phyloP scores from a whole-genome alignment of 2,329 filamentous ascomycete genomes.

The Pseudodiploospora longispora region DNA sequence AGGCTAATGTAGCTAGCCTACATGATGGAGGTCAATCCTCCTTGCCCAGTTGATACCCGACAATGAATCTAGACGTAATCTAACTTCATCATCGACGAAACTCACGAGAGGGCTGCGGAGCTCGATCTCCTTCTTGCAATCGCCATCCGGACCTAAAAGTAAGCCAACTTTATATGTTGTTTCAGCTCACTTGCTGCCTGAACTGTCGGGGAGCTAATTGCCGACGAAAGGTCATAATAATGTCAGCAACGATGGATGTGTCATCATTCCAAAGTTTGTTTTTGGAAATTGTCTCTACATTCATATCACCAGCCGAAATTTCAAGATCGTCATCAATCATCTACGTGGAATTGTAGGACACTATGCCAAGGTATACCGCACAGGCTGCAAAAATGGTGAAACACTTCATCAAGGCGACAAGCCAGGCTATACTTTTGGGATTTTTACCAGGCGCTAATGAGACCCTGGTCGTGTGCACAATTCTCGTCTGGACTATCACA shows the following conservation, averaged over 20 bases:
- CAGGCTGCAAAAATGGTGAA: constrained; percentile 96
- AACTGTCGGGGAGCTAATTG: constrained; percentile 93
- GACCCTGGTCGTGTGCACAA: constrained; percentile 1
- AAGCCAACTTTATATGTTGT: not conserved
- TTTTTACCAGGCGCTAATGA: constrained; percentile 8
- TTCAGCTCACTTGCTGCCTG: constrained; percentile 56
- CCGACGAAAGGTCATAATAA: constrained; percentile 92
- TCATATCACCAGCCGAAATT: constrained; percentile 89
- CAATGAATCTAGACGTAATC: constrained; percentile 88
- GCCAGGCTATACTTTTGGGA: constrained; percentile 7
- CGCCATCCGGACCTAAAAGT: constrained; percentile 2
- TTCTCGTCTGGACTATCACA: not conserved
- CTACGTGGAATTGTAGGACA: constrained; percentile 81
- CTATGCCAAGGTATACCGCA: constrained; percentile 98
- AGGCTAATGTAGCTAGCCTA: constrained; percentile 37
- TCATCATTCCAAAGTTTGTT: constrained; percentile 86
- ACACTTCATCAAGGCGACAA: constrained; percentile 30
- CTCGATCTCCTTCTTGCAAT: constrained; percentile 60
- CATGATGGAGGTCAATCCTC: constrained; percentile 93
- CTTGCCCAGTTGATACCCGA: constrained; percentile 70
- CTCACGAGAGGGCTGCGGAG: constrained; percentile 91
- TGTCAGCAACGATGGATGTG: constrained; percentile 97
- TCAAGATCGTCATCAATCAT: constrained; percentile 96
- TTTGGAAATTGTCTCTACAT: constrained; percentile 96
- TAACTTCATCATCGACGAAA: constrained; percentile 99